Evolutionary conservation across 2,329 filamentous ascomycete genomes (phyloP).

Genomic region (Ophiostoma triangulosporum): DNA sequence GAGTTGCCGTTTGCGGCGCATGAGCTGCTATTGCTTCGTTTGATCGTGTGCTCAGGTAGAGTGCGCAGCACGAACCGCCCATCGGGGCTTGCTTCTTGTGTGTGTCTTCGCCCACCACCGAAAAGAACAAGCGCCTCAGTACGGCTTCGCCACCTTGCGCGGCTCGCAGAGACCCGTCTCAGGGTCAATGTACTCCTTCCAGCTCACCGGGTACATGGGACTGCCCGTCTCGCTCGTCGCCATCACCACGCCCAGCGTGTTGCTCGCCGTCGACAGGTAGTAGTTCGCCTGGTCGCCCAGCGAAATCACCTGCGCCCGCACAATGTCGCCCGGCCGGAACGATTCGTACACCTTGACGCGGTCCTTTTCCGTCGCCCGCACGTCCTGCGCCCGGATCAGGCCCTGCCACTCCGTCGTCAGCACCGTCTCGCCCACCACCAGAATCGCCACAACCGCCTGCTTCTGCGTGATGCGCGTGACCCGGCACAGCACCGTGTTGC

Average conservation of each 20-base stretch:
- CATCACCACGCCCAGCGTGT: constrained; percentile 89
- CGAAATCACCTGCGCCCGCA: constrained; percentile 76
- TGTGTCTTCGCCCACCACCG: not conserved
- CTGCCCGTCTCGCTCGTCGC: constrained; percentile 78
- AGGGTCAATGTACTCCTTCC: constrained; percentile 86
- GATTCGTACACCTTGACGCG: constrained; percentile 81
- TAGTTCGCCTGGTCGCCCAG: constrained; percentile 91
- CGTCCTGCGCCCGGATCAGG: constrained; percentile 76
- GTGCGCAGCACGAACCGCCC: not conserved
- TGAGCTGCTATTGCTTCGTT: too few relatives aligned
- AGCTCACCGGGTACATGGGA: constrained; percentile 83
- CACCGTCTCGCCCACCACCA: constrained; percentile 63
- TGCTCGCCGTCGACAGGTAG: constrained; percentile 83
- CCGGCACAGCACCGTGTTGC: constrained; percentile 66
- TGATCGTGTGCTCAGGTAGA: too few relatives aligned
- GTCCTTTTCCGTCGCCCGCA: constrained; percentile 91
- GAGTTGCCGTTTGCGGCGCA: too few relatives aligned
- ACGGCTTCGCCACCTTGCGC: constrained; percentile 90
- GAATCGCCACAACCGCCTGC: constrained; percentile 75
- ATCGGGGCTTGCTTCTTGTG: not conserved
- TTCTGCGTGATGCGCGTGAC: constrained; percentile 75
- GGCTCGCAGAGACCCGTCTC: constrained; percentile 62
- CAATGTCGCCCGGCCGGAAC: constrained; percentile 85
- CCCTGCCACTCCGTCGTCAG: constrained; percentile 73
- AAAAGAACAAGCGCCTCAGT: constrained; percentile 41